Evolutionary conservation across 306 rosid species (phyloP).

Genomic region (Cicer bijugum): DNA sequence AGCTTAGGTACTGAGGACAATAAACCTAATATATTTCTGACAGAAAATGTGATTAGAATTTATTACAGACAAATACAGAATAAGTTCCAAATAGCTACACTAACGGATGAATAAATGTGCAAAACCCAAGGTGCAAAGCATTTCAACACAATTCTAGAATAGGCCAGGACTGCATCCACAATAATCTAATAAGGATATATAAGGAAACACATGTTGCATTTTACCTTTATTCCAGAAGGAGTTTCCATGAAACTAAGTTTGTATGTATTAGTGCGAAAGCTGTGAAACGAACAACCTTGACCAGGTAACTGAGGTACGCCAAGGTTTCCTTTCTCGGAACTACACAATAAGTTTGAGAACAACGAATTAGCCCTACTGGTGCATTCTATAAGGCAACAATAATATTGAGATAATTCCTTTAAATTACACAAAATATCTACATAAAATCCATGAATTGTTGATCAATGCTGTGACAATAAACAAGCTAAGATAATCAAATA

Average conservation of each 20-base stretch:
- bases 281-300: constrained; percentile 98
- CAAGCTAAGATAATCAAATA: constrained; percentile 18
- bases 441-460: constrained; percentile 24
- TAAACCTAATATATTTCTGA: constrained; percentile 16
- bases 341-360: constrained; percentile 45
- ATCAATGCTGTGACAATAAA: constrained; percentile 23
- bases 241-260: constrained; percentile 95
- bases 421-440: constrained; percentile 9
- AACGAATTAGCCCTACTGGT: constrained; percentile 25
- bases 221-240: constrained; percentile 91
- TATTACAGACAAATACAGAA: not conserved
- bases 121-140: constrained; percentile 23
- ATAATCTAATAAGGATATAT: not conserved
- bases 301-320: constrained; percentile 96
- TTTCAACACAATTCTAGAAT: constrained; percentile 20
- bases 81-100: not conserved
- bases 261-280: constrained; percentile 88
- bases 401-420: not conserved
- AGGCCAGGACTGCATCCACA: constrained; percentile 14
- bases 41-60: constrained; percentile 16
- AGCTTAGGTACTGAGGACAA: not conserved
- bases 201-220: constrained; percentile 36
- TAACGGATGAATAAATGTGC: constrained; percentile 17
- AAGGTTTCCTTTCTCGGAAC: constrained; percentile 88
- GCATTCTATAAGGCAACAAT: constrained; percentile 22